Base-by-base conservation (phyloP, 306 rosid genomes). In the Acmispon strigosus region DNA sequence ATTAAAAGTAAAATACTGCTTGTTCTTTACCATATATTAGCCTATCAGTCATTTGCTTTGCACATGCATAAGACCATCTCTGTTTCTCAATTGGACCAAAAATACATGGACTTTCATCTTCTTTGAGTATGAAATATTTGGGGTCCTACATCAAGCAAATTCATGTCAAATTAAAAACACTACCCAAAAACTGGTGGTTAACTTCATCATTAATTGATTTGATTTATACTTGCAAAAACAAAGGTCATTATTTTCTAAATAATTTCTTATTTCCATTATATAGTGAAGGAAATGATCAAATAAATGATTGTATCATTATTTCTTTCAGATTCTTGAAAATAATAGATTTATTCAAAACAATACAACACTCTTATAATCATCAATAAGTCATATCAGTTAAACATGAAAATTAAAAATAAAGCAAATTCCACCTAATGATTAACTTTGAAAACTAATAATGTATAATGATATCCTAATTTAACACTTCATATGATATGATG, bases 41-140 rank as follows among this genome's bases (percentile, higher is more conserved):
- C 82, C 97, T 87, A 55, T 91, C 96, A 2, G 91, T 87, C 88
- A 91, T 81, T 79, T 91, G 97, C 82, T 91, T 91, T 48, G 97
- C 96, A 70, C 96, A 89, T 1, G 97, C 97, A 81, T 91, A 91
- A 6, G 96, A 91, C 97, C 97, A 89, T 69, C 97, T 84, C 56
- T 91, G 97, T 72, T 91, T 91, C 52, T 85, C 88, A 73, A 89
- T 79, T 4, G 97, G 65, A 27, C 96, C 96, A 81, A 89, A 91
- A 62, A 91, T 91, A 83, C 96, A 87, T 39, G 97, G 97, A 45
- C 83, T 82, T 1, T 57, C 51, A 75, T 91, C 87, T 84, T 91
- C 97, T 61, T 79, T 88, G 36, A 91, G 90, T 50, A 85, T 56
- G 70, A 68, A 91, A 73, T 91, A 91, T 48, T 72, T 76, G n/a